Base-by-base conservation (phyloP, 176 grass and related monocot species). In the Stipa capillata region DNA sequence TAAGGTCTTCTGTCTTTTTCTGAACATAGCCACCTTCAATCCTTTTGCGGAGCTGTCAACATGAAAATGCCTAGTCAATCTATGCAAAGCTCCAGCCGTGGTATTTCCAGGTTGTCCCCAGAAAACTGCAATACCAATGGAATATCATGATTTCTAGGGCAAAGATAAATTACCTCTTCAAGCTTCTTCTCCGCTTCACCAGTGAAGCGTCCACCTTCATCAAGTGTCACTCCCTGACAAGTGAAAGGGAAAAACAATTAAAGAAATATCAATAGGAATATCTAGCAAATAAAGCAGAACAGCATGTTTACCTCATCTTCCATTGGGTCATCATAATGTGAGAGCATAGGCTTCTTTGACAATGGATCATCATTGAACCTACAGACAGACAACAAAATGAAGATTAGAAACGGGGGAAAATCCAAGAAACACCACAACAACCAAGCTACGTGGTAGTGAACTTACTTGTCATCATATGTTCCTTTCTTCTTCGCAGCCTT, bases 381-480 rank as follows among this genome's bases (percentile, higher is more conserved):
- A 88, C 2, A 75, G 58, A 42, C 14, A 82, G 40, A 36, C 44
- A 61, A 24, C 2, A 77, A 59, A 72, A 55, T 60, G 34, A 59
- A 59, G 31, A 58, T 79, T 74, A 84, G 16, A 2, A 31, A 1
- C n/a, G n/a, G n/a, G 6, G 8, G 72, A 4, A 62, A 40, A 54
- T 53, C 32, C 3, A 81, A 34, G 11, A 76, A 55, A 79, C 51
- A 42, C 28, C 52, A 27, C 6, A 87, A 63, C n/a, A n/a, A n/a
- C n/a, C n/a, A n/a, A n/a, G n/a, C n/a, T n/a, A n/a, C n/a, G n/a
- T n/a, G n/a, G 25, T 32, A 55, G 52, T 42, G 37, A 70, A 62
- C 69, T 86, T 91, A 95, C 90, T 95, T 99, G 60, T 93, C 92
- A 58, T 89, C 86, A 70, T 95, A 95, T 60, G 88, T 89, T 86